Percentiles rank a stretch among this genome's conserved stretches.
phyloP scores from a whole-genome alignment of 371 early-diverging fungal species.

The Mucor ambiguus region DNA sequence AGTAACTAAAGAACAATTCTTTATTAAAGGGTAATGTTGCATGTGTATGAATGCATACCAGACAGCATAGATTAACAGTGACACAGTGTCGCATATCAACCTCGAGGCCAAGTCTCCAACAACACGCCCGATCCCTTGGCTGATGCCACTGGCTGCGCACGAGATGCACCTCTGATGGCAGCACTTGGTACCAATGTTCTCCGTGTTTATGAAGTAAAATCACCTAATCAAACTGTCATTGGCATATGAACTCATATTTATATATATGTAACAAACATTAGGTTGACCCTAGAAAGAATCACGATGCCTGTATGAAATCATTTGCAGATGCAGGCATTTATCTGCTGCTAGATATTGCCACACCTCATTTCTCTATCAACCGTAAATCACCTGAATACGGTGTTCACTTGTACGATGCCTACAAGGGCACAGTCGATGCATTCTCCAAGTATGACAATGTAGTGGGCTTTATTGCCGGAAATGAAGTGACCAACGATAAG shows the following conservation, averaged over 20 bases:
- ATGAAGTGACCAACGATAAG: slow-evolving; percentile 78
- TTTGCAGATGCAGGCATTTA: slow-evolving; percentile 75
- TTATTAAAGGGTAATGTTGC: slow-evolving; percentile 65
- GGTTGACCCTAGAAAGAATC: slow-evolving; percentile 67
- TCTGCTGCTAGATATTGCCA: slow-evolving; percentile 69
- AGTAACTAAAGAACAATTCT: slow-evolving; percentile 74
- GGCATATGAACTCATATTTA: background rate
- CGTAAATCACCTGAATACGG: slow-evolving; percentile 71
- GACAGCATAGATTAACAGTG: background rate
- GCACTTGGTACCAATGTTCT: slow-evolving; percentile 74
- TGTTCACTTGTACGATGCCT: slow-evolving; percentile 55
- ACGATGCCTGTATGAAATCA: slow-evolving; percentile 76
- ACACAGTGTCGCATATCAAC: slow-evolving; percentile 72
- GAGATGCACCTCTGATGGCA: slow-evolving; percentile 70
- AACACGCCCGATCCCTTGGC: slow-evolving; percentile 64
- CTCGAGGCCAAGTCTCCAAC: slow-evolving; percentile 45
- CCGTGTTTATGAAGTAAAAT: slow-evolving; percentile 72
- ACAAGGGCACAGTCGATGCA: slow-evolving; percentile 64
- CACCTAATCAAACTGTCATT: background rate
- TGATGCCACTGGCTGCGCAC: slow-evolving; percentile 60
- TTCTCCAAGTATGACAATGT: slow-evolving; percentile 68
- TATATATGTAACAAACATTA: background rate
- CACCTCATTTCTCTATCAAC: slow-evolving; percentile 66
- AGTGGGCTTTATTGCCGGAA: slow-evolving; percentile 80
- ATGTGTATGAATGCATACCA: no score